Percentiles rank a stretch among this genome's conserved stretches.
phyloP scores from a whole-genome alignment of 1,284 basidiomycete species.

The Earliella scabrosa region DNA sequence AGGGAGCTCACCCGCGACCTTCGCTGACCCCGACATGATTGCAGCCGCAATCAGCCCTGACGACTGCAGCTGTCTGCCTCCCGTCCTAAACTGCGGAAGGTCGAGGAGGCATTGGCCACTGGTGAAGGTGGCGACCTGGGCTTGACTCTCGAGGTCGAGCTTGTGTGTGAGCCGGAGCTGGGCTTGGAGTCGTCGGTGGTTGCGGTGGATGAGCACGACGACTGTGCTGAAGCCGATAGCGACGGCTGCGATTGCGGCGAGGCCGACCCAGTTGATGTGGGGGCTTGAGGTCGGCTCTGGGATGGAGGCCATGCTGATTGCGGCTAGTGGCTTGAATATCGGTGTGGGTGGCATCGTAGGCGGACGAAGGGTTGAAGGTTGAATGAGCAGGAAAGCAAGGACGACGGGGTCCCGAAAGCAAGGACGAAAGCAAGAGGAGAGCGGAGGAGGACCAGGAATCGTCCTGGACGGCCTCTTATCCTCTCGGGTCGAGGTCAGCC shows the following conservation, averaged over 20 bases:
- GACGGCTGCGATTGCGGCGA: not conserved
- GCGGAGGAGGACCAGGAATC: too few species aligned
- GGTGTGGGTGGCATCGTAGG: too few species aligned
- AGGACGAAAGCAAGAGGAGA: too few species aligned
- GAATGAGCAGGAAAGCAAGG: too few species aligned
- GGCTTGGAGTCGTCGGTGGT: not conserved
- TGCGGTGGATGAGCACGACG: not conserved
- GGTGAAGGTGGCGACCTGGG: not conserved
- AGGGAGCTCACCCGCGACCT: not conserved
- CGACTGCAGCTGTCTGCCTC: too few species aligned
- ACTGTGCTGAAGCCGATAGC: not conserved
- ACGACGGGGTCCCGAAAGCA: too few species aligned
- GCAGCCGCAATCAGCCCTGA: not conserved
- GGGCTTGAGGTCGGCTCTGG: not conserved
- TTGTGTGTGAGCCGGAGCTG: not conserved
- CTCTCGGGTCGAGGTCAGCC: too few species aligned
- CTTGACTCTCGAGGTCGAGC: slow-evolving; percentile 8
- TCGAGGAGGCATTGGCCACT: not conserved
- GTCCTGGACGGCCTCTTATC: too few species aligned
- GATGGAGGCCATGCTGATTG: slow-evolving; percentile 6
- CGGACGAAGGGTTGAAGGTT: too few species aligned
- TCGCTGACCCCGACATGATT: slow-evolving; percentile 1
- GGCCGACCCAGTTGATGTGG: slow-evolving; percentile 3
- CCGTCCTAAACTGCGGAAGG: not conserved
- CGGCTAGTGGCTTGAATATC: too few species aligned